A percentile compares a stretch with the other conserved stretches of the same genome.
These are phyloP conservation scores for Fusarium nisikadoi DNA, from an alignment of 2,329 filamentous ascomycete species.

Conservation along the genomic window DNA sequence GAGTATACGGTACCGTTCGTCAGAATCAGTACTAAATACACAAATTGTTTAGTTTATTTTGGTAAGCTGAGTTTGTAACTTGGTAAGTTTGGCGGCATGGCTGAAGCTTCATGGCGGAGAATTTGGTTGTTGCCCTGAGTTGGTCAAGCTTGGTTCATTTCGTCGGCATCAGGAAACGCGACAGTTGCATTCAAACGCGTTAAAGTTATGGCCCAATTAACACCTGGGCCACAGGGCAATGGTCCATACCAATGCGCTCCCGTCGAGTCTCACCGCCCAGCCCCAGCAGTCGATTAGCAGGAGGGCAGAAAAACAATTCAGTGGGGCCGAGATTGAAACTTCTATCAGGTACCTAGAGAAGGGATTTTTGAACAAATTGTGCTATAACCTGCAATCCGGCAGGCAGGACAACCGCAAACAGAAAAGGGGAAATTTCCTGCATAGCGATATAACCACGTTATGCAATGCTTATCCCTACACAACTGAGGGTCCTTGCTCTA, in stretches of 20 bases:
- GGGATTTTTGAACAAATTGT: background rate
- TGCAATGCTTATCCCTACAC: constrained; percentile 45
- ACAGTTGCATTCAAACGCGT: constrained; percentile 36
- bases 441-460: constrained; percentile 14
- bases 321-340: constrained; percentile 26
- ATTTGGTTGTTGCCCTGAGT: background rate
- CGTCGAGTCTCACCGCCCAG: constrained; percentile 36
- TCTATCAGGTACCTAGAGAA: background rate
- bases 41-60: background rate
- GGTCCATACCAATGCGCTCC: background rate
- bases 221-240: background rate
- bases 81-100: background rate
- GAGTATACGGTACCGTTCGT: background rate
- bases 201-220: constrained; percentile 29
- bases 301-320: constrained; percentile 48
- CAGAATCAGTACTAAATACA: background rate
- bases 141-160: constrained; percentile 17
- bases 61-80: background rate
- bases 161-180: constrained; percentile 32
- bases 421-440: constrained; percentile 1
- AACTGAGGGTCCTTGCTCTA: constrained; percentile 38
- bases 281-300: constrained; percentile 7
- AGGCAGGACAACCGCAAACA: constrained; percentile 1
- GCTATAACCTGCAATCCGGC: background rate
- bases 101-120: constrained; percentile 2